These are phyloP conservation scores for Diaporthe vaccinii DNA, from an alignment of 2,329 filamentous ascomycete genomes.

Conservation along the genomic window DNA sequence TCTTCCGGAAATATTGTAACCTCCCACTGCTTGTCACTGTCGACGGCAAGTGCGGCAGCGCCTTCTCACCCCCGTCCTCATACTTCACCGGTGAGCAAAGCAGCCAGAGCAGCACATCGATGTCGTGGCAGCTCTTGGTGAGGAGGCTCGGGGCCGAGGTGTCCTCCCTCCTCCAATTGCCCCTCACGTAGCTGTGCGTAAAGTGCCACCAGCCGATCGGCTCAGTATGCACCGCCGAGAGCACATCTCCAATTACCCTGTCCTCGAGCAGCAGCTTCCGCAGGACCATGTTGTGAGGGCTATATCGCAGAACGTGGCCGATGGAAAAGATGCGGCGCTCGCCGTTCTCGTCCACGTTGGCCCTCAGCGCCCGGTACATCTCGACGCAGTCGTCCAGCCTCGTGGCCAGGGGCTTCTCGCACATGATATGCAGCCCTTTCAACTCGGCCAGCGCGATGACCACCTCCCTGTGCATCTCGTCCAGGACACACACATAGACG, in stretches of 20 bases:
- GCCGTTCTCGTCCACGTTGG: conserved; percentile 48
- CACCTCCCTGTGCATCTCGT: conserved; percentile 89
- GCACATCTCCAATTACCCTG: conserved; percentile 83
- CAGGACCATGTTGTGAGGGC: conserved; percentile 89
- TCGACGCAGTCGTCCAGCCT: conserved; percentile 81
- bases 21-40: conserved; percentile 82
- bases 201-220: conserved; percentile 98
- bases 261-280: conserved; percentile 83
- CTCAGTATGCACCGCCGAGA: conserved; percentile 92
- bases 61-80: conserved; percentile 54
- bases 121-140: conserved; percentile 96
- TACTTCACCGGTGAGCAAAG: conserved; percentile 77
- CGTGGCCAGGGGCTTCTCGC: conserved; percentile 93
- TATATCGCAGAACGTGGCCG: conserved; percentile 94
- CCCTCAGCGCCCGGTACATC: conserved; percentile 74
- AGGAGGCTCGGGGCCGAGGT: conserved; percentile 85
- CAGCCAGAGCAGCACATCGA: conserved; percentile 93
- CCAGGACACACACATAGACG: conserved; percentile 77
- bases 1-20: conserved; percentile 82
- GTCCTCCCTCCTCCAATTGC: conserved; percentile 91
- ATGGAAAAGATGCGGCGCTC: conserved; percentile 80
- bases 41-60: conserved; percentile 78
- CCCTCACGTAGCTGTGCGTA: conserved; percentile 88
- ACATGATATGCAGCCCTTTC: conserved; percentile 84
- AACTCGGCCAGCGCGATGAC: conserved; percentile 79